Percentiles rank a stretch among this genome's conserved stretches.
Evolutionary conservation across 2,329 filamentous ascomycete genomes (phyloP).

Genomic region (Karstenula rhodostoma): DNA sequence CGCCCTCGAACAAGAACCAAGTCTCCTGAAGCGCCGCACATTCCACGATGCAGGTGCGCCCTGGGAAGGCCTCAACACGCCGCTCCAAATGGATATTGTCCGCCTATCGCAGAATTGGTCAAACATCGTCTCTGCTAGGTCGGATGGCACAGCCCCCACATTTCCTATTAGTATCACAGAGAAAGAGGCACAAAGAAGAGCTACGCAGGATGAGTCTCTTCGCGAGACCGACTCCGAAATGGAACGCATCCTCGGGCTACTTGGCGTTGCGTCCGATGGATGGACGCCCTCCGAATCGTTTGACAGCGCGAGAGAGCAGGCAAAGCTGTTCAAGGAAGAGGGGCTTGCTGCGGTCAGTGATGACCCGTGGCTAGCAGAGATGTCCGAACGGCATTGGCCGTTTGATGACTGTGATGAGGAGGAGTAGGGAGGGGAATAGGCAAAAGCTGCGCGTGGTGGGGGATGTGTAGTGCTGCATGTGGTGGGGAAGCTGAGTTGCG

Average conservation of each 20-base stretch:
- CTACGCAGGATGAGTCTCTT: slow-evolving; percentile 26
- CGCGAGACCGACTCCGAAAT: slow-evolving; percentile 28
- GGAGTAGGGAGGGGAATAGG: slow-evolving; percentile 11
- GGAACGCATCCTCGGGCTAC: slow-evolving; percentile 25
- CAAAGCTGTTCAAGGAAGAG: slow-evolving; percentile 25
- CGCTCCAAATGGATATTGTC: slow-evolving; percentile 37
- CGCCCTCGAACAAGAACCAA: slow-evolving; percentile 30
- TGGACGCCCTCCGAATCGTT: slow-evolving; percentile 36
- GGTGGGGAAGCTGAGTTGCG: too few species aligned
- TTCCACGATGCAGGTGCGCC: slow-evolving; percentile 33
- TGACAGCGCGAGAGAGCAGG: slow-evolving; percentile 27
- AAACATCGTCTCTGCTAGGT: slow-evolving; percentile 17
- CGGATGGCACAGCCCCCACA: slow-evolving; percentile 16
- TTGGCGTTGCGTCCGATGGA: slow-evolving; percentile 37
- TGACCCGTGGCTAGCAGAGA: slow-evolving; percentile 30
- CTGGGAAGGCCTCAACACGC: slow-evolving; percentile 40
- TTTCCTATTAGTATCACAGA: slow-evolving; percentile 28
- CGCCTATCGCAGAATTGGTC: slow-evolving; percentile 30
- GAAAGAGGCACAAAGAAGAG: slow-evolving; percentile 25
- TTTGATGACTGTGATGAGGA: slow-evolving; percentile 37
- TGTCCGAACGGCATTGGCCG: slow-evolving; percentile 33
- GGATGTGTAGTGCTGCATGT: too few species aligned
- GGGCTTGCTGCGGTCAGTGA: slow-evolving; percentile 26
- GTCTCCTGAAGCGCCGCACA: slow-evolving; percentile 31
- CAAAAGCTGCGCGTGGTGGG: too few species aligned